phyloP scores from a whole-genome alignment of 225 moss, liverwort and hornwort species.

The Physcomitrium patens region DNA sequence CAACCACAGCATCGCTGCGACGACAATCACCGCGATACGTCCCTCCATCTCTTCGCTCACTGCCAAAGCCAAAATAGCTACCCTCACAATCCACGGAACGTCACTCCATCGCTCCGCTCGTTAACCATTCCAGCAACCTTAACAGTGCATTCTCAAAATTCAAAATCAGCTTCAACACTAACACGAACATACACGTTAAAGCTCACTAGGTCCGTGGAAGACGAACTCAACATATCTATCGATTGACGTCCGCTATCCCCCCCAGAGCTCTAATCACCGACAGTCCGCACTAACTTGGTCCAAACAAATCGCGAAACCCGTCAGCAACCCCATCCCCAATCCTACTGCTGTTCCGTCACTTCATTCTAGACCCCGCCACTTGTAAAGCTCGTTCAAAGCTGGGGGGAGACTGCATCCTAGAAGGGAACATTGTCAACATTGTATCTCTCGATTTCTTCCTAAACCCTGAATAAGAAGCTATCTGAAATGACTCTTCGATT shows the following conservation, averaged over 20 bases:
- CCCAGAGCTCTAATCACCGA: background rate
- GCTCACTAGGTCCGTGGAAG: background rate
- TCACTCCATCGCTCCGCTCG: background rate
- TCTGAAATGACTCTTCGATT: background rate
- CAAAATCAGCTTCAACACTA: constrained; percentile 11
- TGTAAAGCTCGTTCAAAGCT: background rate
- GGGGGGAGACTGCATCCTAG: constrained; percentile 12
- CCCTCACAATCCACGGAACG: background rate
- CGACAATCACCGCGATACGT: background rate
- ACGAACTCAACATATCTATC: background rate
- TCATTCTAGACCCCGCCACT: background rate
- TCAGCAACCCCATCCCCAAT: background rate
- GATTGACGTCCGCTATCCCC: background rate
- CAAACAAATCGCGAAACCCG: background rate
- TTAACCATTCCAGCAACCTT: background rate
- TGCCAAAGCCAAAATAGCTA: too few relatives aligned
- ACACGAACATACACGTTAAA: background rate
- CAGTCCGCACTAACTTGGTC: background rate
- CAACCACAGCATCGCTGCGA: constrained; percentile 6
- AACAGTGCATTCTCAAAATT: constrained; percentile 1
- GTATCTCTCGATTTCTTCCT: background rate
- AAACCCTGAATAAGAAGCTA: background rate
- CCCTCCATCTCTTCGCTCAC: constrained; percentile 4
- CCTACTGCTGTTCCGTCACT: background rate
- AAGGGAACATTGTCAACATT: background rate